phyloP scores from a whole-genome alignment of 768 basidiomycete genomes.

The Macrolepiota fuliginosa region DNA sequence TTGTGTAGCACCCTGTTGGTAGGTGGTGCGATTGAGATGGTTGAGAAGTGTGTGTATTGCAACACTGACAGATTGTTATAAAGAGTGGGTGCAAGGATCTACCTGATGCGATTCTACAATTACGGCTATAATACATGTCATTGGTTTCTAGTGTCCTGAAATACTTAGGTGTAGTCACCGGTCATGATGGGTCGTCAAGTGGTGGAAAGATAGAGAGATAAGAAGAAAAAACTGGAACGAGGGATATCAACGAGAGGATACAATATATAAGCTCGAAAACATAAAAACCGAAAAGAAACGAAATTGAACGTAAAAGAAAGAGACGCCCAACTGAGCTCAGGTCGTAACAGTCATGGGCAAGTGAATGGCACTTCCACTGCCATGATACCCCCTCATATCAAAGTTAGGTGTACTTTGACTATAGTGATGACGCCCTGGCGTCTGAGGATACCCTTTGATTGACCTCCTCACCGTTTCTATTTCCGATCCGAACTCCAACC shows the following conservation, averaged over 20 bases:
- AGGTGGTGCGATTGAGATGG: not conserved
- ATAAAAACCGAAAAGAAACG: not conserved
- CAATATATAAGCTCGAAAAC: no score
- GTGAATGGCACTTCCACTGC: conserved; percentile 4
- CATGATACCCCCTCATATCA: not conserved
- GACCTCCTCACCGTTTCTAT: no score
- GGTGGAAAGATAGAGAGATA: not conserved
- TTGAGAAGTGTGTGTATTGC: not conserved
- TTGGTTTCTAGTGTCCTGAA: not conserved
- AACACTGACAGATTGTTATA: not conserved
- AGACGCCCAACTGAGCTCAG: not conserved
- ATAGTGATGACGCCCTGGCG: not conserved
- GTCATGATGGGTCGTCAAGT: not conserved
- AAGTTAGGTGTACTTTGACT: not conserved
- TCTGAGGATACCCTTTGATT: not conserved
- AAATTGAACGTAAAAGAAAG: not conserved
- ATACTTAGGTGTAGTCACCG: not conserved
- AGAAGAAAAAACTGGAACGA: not conserved
- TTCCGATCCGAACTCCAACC: conserved; percentile 23
- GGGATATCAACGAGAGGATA: not conserved
- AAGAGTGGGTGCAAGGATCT: conserved; percentile 8
- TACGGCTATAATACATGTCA: conserved; percentile 4
- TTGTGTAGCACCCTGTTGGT: not conserved
- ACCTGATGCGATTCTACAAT: conserved; percentile 1
- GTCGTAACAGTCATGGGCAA: conserved; percentile 1